phyloP scores from a whole-genome alignment of 257 asterid species.

The Salvia rosmarinus region DNA sequence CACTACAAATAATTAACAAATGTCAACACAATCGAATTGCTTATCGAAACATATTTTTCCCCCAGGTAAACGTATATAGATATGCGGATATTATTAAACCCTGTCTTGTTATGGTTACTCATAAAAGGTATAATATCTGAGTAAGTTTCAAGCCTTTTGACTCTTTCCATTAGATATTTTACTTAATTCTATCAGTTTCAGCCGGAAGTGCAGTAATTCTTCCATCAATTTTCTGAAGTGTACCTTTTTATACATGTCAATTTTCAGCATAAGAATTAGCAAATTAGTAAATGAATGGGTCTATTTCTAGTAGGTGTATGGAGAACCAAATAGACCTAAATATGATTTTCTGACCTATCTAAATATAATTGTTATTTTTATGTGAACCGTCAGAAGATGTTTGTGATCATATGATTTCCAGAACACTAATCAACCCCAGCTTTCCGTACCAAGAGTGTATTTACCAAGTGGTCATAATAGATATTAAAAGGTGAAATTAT shows the following conservation, averaged over 20 bases:
- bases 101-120: conserved; percentile 20
- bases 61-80: conserved; percentile 13
- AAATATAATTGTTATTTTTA: neutral
- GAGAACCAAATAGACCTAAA: neutral
- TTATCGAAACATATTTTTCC: neutral
- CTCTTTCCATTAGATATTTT: neutral
- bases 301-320: neutral
- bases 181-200: conserved; percentile 5
- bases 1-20: neutral
- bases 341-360: neutral
- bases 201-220: neutral
- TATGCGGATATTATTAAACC: neutral
- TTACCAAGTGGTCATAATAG: neutral
- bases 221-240: neutral
- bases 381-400: neutral
- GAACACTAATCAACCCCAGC: neutral
- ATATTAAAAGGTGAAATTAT: neutral
- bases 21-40: neutral
- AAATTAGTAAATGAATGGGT: neutral
- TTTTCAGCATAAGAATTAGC: conserved; percentile 1
- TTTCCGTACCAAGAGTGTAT: neutral
- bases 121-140: conserved; percentile 1
- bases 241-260: neutral
- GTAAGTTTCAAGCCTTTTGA: neutral
- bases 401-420: conserved; percentile 2